These are phyloP conservation scores for Pythium rhizo-oryzae DNA, from an alignment of 352 stramenopile species.

Conservation along the genomic window DNA sequence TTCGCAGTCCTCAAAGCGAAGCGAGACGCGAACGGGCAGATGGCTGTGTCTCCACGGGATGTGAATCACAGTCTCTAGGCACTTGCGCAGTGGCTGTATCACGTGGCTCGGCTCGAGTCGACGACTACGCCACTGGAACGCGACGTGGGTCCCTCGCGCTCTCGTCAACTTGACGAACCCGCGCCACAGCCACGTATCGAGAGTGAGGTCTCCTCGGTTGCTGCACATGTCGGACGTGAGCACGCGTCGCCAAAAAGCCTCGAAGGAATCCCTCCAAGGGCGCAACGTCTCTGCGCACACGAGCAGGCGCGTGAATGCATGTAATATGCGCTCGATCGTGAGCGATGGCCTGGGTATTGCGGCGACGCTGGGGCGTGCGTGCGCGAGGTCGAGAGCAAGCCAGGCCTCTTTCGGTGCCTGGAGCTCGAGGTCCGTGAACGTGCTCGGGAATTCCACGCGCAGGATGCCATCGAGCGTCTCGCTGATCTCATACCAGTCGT, in stretches of 20 bases:
- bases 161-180: not conserved
- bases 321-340: not conserved
- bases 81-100: not conserved
- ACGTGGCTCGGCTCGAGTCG: not conserved
- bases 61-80: not conserved
- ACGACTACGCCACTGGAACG: slow-evolving; percentile 3
- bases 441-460: not conserved
- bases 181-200: not conserved
- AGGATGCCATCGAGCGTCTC: not conserved
- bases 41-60: not conserved
- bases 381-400: not conserved
- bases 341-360: not conserved
- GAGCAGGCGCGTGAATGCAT: not conserved
- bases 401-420: not conserved
- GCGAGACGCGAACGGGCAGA: not conserved
- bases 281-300: slow-evolving; percentile 4
- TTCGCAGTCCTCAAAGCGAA: slow-evolving; percentile 14
- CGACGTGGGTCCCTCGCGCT: not conserved
- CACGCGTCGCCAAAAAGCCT: slow-evolving; percentile 3
- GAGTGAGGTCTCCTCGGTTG: not conserved
- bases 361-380: not conserved
- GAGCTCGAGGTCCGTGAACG: not conserved
- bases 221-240: slow-evolving; percentile 3
- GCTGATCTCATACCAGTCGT: not conserved
- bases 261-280: not conserved